These are phyloP conservation scores for Misopates orontium DNA, from an alignment of 257 asterid genomes.

Conservation along the genomic window DNA sequence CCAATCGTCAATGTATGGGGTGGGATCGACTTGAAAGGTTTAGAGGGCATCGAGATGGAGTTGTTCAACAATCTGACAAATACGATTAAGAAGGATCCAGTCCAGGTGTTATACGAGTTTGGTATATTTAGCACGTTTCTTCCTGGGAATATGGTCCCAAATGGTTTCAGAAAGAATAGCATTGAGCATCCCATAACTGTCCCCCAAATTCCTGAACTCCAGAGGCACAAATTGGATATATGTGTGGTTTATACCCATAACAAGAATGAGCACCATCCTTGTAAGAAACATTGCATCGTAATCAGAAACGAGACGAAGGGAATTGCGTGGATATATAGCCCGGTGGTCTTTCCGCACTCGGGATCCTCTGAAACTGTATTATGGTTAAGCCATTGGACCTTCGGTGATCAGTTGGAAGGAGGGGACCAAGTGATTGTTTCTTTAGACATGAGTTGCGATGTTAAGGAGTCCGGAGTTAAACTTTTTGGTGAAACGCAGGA, in stretches of 20 bases:
- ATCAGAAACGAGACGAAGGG: background rate
- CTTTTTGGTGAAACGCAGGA: background rate
- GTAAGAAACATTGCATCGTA: background rate
- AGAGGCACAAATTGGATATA: background rate
- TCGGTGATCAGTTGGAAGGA: background rate
- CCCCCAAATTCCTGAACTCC: background rate
- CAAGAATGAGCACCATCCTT: background rate
- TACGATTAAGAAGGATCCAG: background rate
- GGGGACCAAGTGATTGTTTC: background rate
- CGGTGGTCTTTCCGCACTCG: background rate
- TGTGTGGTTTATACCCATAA: background rate
- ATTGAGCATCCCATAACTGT: background rate
- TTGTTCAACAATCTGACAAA: background rate
- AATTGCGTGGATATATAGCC: background rate
- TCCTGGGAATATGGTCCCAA: background rate
- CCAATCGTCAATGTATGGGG: background rate
- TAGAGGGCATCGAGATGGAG: background rate
- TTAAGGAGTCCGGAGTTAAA: background rate
- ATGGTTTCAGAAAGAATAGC: background rate
- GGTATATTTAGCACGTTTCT: background rate
- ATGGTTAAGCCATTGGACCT: background rate
- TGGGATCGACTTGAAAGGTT: background rate
- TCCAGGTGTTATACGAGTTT: background rate
- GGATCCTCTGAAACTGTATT: background rate
- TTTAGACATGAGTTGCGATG: background rate